phyloP scores from a whole-genome alignment of 805 yeast genomes.

The Zygosaccharomyces pseudorouxii region DNA sequence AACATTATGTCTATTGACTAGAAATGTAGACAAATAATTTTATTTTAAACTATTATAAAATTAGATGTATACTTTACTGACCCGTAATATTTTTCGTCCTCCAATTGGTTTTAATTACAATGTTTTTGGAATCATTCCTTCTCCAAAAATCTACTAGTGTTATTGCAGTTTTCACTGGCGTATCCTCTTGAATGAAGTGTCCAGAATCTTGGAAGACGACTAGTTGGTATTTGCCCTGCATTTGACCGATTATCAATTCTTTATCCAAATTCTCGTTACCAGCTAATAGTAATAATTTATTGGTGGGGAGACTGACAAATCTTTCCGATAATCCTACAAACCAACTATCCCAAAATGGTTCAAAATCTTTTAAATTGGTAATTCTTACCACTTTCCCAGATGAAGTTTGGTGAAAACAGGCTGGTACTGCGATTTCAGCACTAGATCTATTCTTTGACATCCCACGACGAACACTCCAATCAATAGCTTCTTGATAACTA shows the following conservation, averaged over 20 bases:
- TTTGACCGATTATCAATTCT: conserved; percentile 85
- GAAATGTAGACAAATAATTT: neutral
- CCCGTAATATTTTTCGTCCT: conserved; percentile 19
- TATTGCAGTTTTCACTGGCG: conserved; percentile 61
- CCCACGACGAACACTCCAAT: conserved; percentile 69
- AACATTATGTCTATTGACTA: conserved; percentile 34
- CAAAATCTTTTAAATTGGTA: conserved; percentile 56
- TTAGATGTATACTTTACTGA: neutral
- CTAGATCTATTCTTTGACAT: conserved; percentile 53
- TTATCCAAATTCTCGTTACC: conserved; percentile 89
- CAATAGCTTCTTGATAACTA: conserved; percentile 55
- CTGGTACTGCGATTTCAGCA: conserved; percentile 77
- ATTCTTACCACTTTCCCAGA: conserved; percentile 49
- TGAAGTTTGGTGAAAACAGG: conserved; percentile 40
- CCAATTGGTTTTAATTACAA: conserved; percentile 40
- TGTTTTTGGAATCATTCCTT: conserved; percentile 37
- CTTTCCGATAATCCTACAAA: conserved; percentile 59
- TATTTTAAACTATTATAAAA: neutral
- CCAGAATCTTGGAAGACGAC: conserved; percentile 79
- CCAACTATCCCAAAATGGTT: conserved; percentile 79
- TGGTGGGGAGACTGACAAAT: conserved; percentile 47
- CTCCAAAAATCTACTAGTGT: conserved; percentile 46
- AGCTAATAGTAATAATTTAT: conserved; percentile 74
- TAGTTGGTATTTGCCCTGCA: conserved; percentile 95
- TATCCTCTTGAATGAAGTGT: conserved; percentile 94